Percentiles rank a stretch among this genome's conserved stretches.
These are phyloP conservation scores for Collybia sp. DNA, from an alignment of 768 basidiomycete species.

Conservation along the genomic window DNA sequence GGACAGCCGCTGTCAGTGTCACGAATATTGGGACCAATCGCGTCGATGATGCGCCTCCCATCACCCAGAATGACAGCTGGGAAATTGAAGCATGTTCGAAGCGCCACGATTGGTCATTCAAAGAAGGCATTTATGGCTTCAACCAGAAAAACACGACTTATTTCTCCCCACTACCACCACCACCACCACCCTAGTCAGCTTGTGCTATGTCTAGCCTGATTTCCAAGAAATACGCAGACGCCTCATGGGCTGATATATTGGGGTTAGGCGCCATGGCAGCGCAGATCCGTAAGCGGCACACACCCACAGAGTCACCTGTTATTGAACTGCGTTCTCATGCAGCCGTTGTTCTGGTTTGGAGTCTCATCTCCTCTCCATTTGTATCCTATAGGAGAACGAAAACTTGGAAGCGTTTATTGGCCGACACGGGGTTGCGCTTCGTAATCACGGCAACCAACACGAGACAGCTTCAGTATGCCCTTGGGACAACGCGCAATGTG, in stretches of 20 bases:
- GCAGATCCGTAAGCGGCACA: slow-evolving; percentile 8
- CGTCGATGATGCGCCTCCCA: too few species aligned
- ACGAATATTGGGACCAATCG: too few species aligned
- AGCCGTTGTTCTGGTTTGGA: slow-evolving; percentile 13
- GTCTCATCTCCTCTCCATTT: slow-evolving; percentile 14
- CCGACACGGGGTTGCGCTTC: slow-evolving; percentile 7
- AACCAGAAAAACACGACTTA: too few species aligned
- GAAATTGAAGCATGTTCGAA: too few species aligned
- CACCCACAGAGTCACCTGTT: slow-evolving; percentile 7
- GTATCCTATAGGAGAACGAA: slow-evolving; percentile 17
- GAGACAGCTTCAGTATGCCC: slow-evolving; percentile 15
- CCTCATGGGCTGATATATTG: slow-evolving; percentile 8
- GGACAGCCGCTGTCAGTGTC: too few species aligned
- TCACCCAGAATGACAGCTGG: too few species aligned
- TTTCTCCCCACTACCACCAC: too few species aligned
- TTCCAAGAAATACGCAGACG: slow-evolving; percentile 11
- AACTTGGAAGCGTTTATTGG: slow-evolving; percentile 8
- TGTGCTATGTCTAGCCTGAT: slow-evolving; percentile 5
- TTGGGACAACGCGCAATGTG: slow-evolving; percentile 14
- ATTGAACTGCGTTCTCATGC: background rate
- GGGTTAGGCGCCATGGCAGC: slow-evolving; percentile 1
- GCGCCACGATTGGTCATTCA: too few species aligned
- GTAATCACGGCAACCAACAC: slow-evolving; percentile 6
- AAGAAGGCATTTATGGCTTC: too few species aligned
- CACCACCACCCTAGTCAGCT: background rate